A percentile compares a stretch with the other conserved stretches of the same genome.
Evolutionary conservation across 306 rosid genomes (phyloP).

Genomic region (Cucumis cinereus): DNA sequence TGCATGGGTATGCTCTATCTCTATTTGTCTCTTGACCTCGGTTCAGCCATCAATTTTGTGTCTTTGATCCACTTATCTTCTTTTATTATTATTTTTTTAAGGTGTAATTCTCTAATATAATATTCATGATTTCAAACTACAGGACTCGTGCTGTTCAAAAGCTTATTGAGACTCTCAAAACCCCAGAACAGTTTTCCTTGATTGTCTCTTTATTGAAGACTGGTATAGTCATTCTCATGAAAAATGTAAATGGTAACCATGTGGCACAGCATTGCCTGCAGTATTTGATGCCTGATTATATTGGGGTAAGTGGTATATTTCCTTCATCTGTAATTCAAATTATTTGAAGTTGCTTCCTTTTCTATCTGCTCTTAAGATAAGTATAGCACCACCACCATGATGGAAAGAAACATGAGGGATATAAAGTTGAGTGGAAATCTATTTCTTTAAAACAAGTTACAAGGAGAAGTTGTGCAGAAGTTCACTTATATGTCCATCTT

Average conservation of each 20-base stretch:
- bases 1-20: conserved; percentile 45
- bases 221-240: conserved; percentile 51
- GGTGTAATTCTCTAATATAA: conserved; percentile 2
- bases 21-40: conserved; percentile 6
- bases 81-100: neutral
- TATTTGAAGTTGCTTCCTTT: neutral
- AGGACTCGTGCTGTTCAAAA: conserved; percentile 66
- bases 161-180: conserved; percentile 54
- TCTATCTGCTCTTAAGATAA: neutral
- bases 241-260: conserved; percentile 55
- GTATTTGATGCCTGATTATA: conserved; percentile 35
- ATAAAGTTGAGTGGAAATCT: neutral
- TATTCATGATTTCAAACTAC: conserved; percentile 12
- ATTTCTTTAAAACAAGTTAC: neutral
- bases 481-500: neutral
- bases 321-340: neutral
- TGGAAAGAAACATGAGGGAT: neutral
- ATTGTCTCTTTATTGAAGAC: conserved; percentile 46
- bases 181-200: conserved; percentile 33
- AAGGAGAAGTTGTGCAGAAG: neutral
- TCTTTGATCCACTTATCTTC: neutral
- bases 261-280: conserved; percentile 55
- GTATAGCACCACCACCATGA: neutral
- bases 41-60: neutral
- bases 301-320: conserved; percentile 23